A percentile compares a stretch with the other conserved stretches of the same genome.
phyloP scores from a whole-genome alignment of 1,284 basidiomycete genomes.

The Butyriboletus appendiculatus region DNA sequence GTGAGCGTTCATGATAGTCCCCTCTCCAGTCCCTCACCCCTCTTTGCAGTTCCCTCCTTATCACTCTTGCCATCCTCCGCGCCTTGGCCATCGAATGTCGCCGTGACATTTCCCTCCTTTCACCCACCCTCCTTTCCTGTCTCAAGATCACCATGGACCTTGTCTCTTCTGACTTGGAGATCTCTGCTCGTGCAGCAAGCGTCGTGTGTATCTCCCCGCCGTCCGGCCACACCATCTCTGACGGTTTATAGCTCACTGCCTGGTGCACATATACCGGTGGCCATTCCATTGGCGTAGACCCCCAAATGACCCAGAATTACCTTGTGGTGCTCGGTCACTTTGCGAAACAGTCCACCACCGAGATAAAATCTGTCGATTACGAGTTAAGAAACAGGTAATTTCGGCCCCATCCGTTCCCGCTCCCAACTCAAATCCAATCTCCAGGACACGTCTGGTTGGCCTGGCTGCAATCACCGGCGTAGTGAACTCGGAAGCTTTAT shows the following conservation, averaged over 20 bases:
- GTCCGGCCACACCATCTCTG: neutral
- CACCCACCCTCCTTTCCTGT: constrained; percentile 74
- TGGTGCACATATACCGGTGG: constrained; percentile 95
- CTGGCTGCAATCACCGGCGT: constrained; percentile 83
- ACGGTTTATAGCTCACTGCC: constrained; percentile 69
- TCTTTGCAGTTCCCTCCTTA: constrained; percentile 70
- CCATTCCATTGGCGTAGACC: constrained; percentile 77
- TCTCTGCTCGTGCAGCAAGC: constrained; percentile 80
- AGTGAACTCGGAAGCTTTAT: constrained; percentile 84
- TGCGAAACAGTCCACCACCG: constrained; percentile 56
- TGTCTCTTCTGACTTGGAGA: constrained; percentile 78
- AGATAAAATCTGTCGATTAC: constrained; percentile 49
- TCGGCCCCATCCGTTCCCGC: neutral
- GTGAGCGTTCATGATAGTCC: constrained; percentile 47
- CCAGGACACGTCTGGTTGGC: constrained; percentile 83
- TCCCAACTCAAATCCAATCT: neutral
- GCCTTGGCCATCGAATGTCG: constrained; percentile 90
- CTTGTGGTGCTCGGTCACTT: constrained; percentile 70
- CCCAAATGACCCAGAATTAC: constrained; percentile 70
- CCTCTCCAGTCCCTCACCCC: neutral
- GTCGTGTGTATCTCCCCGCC: constrained; percentile 55
- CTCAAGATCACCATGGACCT: constrained; percentile 67
- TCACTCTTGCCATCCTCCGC: constrained; percentile 86
- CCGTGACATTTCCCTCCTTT: constrained; percentile 82
- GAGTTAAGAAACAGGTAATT: constrained; percentile 70